These are phyloP conservation scores for Haplosporangium sp. DNA, from an alignment of 371 early-diverging fungal species.

Conservation along the genomic window DNA sequence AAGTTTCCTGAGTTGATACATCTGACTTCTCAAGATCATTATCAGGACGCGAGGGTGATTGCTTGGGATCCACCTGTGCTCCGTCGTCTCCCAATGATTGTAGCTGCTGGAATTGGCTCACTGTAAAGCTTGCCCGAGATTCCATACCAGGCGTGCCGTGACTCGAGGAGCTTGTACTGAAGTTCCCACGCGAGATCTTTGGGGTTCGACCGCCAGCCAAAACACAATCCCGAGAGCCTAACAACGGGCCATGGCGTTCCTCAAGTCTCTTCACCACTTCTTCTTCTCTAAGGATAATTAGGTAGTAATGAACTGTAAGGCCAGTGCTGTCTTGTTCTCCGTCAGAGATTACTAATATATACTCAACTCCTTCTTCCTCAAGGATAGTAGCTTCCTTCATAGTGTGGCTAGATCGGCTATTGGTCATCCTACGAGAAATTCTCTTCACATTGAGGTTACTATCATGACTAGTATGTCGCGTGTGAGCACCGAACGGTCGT, in stretches of 20 bases:
- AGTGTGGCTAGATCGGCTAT: slow-evolving; percentile 36
- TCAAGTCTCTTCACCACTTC: slow-evolving; percentile 55
- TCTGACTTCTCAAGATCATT: slow-evolving; percentile 1
- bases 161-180: not conserved
- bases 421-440: slow-evolving; percentile 31
- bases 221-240: slow-evolving; percentile 39
- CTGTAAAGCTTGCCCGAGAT: not conserved
- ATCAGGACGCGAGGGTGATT: not conserved
- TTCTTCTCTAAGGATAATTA: slow-evolving; percentile 46
- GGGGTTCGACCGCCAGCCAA: slow-evolving; percentile 32
- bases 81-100: slow-evolving; percentile 6
- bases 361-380: slow-evolving; percentile 52
- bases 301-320: slow-evolving; percentile 50
- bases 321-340: slow-evolving; percentile 50
- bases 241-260: slow-evolving; percentile 49
- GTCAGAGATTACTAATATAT: slow-evolving; percentile 45
- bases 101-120: slow-evolving; percentile 13
- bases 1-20: not conserved
- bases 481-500: slow-evolving; percentile 25
- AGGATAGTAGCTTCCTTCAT: slow-evolving; percentile 30
- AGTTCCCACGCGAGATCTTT: slow-evolving; percentile 14
- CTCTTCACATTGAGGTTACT: slow-evolving; percentile 39
- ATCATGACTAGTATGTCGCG: slow-evolving; percentile 52
- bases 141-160: not conserved
- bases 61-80: slow-evolving; percentile 4